Evolutionary conservation across 164 flowering plant genomes (phyloP), one percentile per base, ranked within the genome.

Genomic region (Stephania cephalantha): DNA sequence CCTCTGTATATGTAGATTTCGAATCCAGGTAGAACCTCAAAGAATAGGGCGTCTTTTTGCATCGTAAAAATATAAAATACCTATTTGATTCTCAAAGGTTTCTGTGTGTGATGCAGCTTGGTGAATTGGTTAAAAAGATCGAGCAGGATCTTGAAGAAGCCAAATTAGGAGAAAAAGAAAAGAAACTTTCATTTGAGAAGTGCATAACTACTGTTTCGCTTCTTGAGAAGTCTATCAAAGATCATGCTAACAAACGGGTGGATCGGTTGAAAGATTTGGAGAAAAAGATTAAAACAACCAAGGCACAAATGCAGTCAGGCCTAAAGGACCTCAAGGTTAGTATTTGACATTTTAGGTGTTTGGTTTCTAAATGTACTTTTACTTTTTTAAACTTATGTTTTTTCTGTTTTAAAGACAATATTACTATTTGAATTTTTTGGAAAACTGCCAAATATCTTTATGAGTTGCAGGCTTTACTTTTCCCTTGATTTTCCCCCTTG

Each of bases 101-200:
- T 67, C 9, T 31, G 22, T 78, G 29, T 80, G 69, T 70, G 29
- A 48, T 85, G 71, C 80, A 96, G 98, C 89, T 96, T 71, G 85
- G 84, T 71, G 98, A 96, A 78, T 31, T 87, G 66, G 95, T 94
- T 10, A 88, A 87, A 81, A 91, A 77, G 83, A 83, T 91, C 70
- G 90, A 91, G 84, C 83, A 85, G 78, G 97, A 96, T 82, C 91
- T 96, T 79, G 89, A 74, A 74, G 92, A 91, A 81, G 89, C 95
- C 81, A 86, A 83, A 77, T 76, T 85, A 72, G 78, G 85, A 30
- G 83, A 79, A 48, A 84, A 85, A 79, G 97, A 90, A 52, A 92
- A 89, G 80, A 81, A 89, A 75, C 74, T 79, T 48, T 67, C 80
- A 18, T 84, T 85, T 78, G 84, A 89, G 66, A 78, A 83, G 18